phyloP scores from a whole-genome alignment of 768 basidiomycete genomes.

The Mycena haematopus region DNA sequence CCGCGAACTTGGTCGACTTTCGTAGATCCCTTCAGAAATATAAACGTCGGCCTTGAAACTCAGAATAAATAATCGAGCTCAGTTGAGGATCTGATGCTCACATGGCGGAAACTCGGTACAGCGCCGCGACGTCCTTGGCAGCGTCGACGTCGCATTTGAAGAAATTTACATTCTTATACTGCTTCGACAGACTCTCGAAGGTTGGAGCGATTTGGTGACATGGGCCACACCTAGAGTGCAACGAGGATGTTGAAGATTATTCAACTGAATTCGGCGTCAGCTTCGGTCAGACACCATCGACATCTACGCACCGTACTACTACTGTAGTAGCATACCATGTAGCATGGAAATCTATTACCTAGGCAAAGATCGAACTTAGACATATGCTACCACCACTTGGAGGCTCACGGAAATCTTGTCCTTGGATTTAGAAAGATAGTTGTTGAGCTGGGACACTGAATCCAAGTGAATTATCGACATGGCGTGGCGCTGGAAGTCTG shows the following conservation, averaged over 20 bases:
- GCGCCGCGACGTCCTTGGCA: slow-evolving; percentile 67
- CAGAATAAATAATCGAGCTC: neutral
- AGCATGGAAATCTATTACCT: slow-evolving; percentile 91
- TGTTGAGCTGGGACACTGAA: slow-evolving; percentile 68
- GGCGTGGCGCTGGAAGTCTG: slow-evolving; percentile 7
- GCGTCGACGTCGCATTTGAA: slow-evolving; percentile 84
- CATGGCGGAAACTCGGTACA: slow-evolving; percentile 78
- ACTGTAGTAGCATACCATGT: slow-evolving; percentile 78
- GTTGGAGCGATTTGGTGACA: slow-evolving; percentile 84
- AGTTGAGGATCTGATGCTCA: slow-evolving; percentile 38
- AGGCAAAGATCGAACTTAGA: slow-evolving; percentile 11
- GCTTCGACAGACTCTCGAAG: slow-evolving; percentile 72
- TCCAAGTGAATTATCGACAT: slow-evolving; percentile 71
- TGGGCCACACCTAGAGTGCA: slow-evolving; percentile 78
- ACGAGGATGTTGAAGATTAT: slow-evolving; percentile 3
- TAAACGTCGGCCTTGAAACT: slow-evolving; percentile 77
- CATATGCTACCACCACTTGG: no score
- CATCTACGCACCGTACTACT: neutral
- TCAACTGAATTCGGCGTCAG: no score
- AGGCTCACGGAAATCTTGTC: slow-evolving; percentile 67
- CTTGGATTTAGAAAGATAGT: slow-evolving; percentile 60
- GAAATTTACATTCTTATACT: slow-evolving; percentile 78
- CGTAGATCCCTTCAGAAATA: slow-evolving; percentile 71
- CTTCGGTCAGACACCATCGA: no score
- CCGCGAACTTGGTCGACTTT: slow-evolving; percentile 79